Conservation (phyloP, 2,329 filamentous ascomycete genomes). For the Cladosporium sp. region DNA sequence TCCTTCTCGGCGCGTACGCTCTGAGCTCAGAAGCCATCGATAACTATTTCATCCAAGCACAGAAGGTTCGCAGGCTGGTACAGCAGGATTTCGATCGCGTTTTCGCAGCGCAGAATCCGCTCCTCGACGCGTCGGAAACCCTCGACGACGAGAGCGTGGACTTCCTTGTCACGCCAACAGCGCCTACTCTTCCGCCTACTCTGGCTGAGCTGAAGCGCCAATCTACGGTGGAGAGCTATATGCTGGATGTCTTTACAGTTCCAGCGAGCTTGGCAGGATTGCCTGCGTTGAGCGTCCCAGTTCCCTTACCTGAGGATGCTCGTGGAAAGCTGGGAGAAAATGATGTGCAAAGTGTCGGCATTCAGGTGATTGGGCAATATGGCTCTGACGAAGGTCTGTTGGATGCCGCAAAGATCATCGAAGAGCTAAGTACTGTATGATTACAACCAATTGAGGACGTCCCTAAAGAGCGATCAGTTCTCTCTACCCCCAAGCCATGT, state of each 20-base stretch:
- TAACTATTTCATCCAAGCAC: slow-evolving; percentile 95
- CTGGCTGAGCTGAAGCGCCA: slow-evolving; percentile 55
- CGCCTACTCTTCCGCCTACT: slow-evolving; percentile 68
- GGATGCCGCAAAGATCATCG: slow-evolving; percentile 46
- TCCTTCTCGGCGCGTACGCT: slow-evolving; percentile 84
- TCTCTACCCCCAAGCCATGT: too few species aligned
- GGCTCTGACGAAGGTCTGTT: slow-evolving; percentile 68
- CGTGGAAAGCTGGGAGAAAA: slow-evolving; percentile 19
- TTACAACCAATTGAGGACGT: too few species aligned
- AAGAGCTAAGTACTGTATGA: background rate
- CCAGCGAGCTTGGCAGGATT: slow-evolving; percentile 89
- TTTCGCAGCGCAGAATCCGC: slow-evolving; percentile 66
- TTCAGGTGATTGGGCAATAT: slow-evolving; percentile 79
- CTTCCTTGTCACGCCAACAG: slow-evolving; percentile 81
- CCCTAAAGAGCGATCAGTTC: too few species aligned
- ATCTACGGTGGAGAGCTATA: slow-evolving; percentile 68
- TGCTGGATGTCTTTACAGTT: slow-evolving; percentile 94
- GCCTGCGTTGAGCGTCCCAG: slow-evolving; percentile 80
- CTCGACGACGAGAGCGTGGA: slow-evolving; percentile 63
- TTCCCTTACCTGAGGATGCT: slow-evolving; percentile 36
- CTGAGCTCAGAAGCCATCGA: slow-evolving; percentile 87
- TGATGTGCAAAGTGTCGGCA: slow-evolving; percentile 49
- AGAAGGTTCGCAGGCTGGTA: slow-evolving; percentile 78
- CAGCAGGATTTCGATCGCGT: slow-evolving; percentile 80
- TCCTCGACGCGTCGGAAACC: slow-evolving; percentile 46